Evolutionary conservation across 2,329 filamentous ascomycete species (phyloP).

Genomic region (Dactylellina leptospora): DNA sequence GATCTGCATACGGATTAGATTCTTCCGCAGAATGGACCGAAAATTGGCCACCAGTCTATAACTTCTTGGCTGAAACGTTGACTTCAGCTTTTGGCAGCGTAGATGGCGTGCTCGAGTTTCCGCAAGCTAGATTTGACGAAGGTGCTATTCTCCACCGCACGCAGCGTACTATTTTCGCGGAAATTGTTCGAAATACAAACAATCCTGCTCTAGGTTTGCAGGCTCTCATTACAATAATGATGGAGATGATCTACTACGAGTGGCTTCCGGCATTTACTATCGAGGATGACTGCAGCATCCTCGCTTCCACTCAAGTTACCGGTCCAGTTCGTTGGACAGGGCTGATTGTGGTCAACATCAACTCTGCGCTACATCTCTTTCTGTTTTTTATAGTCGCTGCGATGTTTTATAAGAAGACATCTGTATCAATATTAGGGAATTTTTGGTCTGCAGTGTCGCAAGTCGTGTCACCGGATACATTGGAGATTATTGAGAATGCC

Average conservation of each 20-base stretch:
- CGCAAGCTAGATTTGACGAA: not conserved
- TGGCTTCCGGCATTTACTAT: not conserved
- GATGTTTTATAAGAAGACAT: not conserved
- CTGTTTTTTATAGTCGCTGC: not conserved
- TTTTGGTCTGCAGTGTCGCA: constrained; percentile 1
- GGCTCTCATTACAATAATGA: not conserved
- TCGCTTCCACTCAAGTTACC: not conserved
- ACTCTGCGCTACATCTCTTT: not conserved
- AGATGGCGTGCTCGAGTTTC: not conserved
- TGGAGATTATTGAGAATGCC: not conserved
- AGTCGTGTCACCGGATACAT: not conserved
- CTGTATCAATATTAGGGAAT: not conserved
- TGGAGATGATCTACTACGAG: constrained; percentile 3
- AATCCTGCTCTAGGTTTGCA: not conserved
- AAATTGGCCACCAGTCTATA: not conserved
- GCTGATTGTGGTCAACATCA: not conserved
- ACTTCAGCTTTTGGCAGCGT: not conserved
- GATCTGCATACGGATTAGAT: not conserved
- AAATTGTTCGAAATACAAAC: not conserved
- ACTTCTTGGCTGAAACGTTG: not conserved
- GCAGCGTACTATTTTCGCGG: not conserved
- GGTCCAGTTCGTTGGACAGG: not conserved
- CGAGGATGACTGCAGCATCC: not conserved
- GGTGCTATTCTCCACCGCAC: not conserved
- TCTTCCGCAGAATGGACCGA: not conserved